Evolutionary conservation across 305 asterid species (phyloP), one percentile per base, ranked within the genome.

Genomic region (Solanum hybrid): DNA sequence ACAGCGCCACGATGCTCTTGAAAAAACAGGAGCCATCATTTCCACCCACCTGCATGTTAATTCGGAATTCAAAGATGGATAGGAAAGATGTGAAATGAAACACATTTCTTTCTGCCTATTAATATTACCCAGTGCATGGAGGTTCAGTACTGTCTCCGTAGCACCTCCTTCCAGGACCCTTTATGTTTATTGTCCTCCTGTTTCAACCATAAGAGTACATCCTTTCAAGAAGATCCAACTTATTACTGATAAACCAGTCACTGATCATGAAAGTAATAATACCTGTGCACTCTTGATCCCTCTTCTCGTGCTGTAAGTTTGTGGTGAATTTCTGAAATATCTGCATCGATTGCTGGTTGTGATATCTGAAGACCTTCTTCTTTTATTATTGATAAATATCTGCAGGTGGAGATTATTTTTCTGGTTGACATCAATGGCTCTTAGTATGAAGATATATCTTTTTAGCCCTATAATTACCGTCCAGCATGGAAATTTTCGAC

Each of bases 21-120:
- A 95, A 92, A 96, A 96, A 89, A 94, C 97, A 7, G 98, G 98
- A 92, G 98, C 98, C 98, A 95, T 95, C 98, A 95, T 94, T 94
- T 96, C 98, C 90, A 95, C 97, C 91, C 94, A 96, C 92, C 98
- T 96, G 93, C 84, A 79, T 70, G 7, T 20, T 17, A 61, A 89
- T 70, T 26, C 32, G 31, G 76, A 26, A 89, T 36, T 20, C 36
- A 38, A 27, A 14, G 81, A 79, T 81, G 90, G 37, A 72, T 31
- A 17, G 57, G 32, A 20, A 29, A 39, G 45, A 68, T 51, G 37
- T 57, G 27, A 31, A 29, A 2, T 33, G 68, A 32, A 85, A 24
- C 17, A 26, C 26, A 83, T 10, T 84, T 6, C 89, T 72, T 24
- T 76, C 61, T 86, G 29, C 73, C 78, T 12, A 68, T 72, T 68